Conservation (phyloP, 768 basidiomycete species). For the Suillus alpinus region DNA sequence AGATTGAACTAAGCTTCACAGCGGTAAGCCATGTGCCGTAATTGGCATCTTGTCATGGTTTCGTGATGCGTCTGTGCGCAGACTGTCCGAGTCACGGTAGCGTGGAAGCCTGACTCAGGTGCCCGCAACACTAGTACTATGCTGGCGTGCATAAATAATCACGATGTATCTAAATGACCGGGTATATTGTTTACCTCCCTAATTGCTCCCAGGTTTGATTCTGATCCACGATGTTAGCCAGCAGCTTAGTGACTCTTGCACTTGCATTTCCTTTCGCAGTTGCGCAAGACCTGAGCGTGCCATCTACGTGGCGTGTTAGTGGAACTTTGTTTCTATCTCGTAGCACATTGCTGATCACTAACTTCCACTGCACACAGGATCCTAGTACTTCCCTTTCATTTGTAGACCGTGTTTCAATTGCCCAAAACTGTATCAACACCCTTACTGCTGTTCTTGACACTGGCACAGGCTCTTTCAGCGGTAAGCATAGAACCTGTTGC, state of each 20-base stretch:
- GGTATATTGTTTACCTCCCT: neutral
- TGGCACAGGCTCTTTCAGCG: constrained; percentile 42
- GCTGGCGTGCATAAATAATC: too few relatives aligned
- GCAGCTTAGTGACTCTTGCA: neutral
- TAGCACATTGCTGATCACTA: neutral
- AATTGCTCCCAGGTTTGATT: neutral
- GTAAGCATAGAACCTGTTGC: constrained; percentile 19
- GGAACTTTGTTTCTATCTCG: neutral
- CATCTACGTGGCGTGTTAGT: constrained; percentile 43
- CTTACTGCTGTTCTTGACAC: constrained; percentile 38
- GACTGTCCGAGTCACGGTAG: neutral
- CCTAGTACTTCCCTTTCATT: constrained; percentile 36
- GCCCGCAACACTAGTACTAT: too few relatives aligned
- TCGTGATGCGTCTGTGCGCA: neutral
- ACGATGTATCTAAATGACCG: neutral
- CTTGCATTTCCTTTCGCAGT: constrained; percentile 16
- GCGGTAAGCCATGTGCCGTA: too few relatives aligned
- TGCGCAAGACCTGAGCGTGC: constrained; percentile 40
- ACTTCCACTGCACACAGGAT: constrained; percentile 29
- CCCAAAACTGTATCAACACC: constrained; percentile 41
- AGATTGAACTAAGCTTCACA: neutral
- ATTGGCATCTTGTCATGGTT: neutral
- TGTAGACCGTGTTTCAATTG: constrained; percentile 39
- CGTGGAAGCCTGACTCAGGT: too few relatives aligned
- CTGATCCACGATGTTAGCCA: neutral